These are phyloP conservation scores for Cairneyella variabilis DNA, from an alignment of 495 filamentous ascomycete genomes.

Conservation along the genomic window DNA sequence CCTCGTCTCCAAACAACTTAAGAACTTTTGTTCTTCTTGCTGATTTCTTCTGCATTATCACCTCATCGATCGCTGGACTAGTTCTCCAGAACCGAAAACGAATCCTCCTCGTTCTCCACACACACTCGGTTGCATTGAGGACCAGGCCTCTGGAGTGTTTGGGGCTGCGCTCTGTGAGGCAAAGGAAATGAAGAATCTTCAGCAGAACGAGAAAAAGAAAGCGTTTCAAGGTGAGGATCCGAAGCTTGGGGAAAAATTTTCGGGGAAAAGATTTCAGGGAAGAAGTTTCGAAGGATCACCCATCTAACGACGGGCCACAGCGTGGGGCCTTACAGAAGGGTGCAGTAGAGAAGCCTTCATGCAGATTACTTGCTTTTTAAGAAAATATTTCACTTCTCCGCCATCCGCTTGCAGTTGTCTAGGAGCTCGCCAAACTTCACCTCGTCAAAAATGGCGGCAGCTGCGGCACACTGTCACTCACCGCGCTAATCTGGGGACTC, in stretches of 20 bases:
- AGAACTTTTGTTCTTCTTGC: not conserved
- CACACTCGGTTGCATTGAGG: not conserved
- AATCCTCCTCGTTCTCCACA: not conserved
- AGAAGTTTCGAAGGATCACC: not conserved
- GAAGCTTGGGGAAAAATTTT: constrained; percentile 1
- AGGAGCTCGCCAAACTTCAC: not conserved
- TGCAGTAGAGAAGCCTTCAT: not conserved
- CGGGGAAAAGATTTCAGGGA: constrained; percentile 2
- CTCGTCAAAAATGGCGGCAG: not conserved
- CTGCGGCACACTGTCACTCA: constrained; percentile 2
- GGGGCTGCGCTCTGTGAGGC: not conserved
- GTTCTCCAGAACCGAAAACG: not conserved
- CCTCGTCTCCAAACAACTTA: no score
- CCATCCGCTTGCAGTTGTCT: not conserved
- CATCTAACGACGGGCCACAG: not conserved
- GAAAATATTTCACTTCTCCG: constrained; percentile 6
- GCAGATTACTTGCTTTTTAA: constrained; percentile 9
- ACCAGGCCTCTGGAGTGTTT: not conserved
- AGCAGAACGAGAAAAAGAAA: not conserved
- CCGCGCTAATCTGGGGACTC: constrained; percentile 17
- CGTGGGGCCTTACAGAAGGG: not conserved
- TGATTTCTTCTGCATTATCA: not conserved
- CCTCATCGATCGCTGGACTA: not conserved
- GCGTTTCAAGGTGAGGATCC: not conserved
- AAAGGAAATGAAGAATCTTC: not conserved